Evolutionary conservation across 768 basidiomycete genomes (phyloP), one percentile per base, ranked within the genome.

Genomic region (Kwoniella sp.): DNA sequence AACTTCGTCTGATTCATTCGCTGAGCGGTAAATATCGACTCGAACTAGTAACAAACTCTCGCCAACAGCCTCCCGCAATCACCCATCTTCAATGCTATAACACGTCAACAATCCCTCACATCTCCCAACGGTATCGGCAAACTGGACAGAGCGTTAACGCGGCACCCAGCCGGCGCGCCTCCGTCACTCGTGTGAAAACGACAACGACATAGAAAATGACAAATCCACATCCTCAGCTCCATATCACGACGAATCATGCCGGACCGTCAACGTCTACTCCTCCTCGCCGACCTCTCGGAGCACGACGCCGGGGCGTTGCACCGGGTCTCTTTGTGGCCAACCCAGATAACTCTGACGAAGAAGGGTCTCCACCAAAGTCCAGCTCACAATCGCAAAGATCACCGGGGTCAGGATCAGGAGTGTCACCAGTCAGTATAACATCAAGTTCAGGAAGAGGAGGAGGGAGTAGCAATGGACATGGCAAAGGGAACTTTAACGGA

Each of bases 281-380:
- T 40, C n/a, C 52, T 8, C 71, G 71, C 22, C 51, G 72, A 30
- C 69, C 74, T 10, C 59, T 60, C 29, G 72, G 72, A 10, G 70
- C 72, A 10, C 48, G 74, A 30, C 49, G 54, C 25, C 22, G 74
- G 29, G 63, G 65, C 7, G 55, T 64, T 2, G 64, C 54, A 10
- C 68, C 68, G 17, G 74, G 74, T 4, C 56, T 76, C 13, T 76
- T 57, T 55, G 63, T 76, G 22, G 74, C 74, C 49, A 76, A 76
- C 55, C 74, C 74, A 2, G 74, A 76, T 47, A 72, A 73, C 50
- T 76, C 71, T 15, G 74, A 76, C 58, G 69, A 71, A 22, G 74
- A 76, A 12, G 58, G 53, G 17, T 50, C 65, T 22, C 56, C 61
- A 1, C 47, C 61, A 17, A 58, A 40, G 47, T 36, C 63, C 19